These are phyloP conservation scores for Aureobasidium sp. DNA, from an alignment of 2,329 filamentous ascomycete species.

Conservation along the genomic window DNA sequence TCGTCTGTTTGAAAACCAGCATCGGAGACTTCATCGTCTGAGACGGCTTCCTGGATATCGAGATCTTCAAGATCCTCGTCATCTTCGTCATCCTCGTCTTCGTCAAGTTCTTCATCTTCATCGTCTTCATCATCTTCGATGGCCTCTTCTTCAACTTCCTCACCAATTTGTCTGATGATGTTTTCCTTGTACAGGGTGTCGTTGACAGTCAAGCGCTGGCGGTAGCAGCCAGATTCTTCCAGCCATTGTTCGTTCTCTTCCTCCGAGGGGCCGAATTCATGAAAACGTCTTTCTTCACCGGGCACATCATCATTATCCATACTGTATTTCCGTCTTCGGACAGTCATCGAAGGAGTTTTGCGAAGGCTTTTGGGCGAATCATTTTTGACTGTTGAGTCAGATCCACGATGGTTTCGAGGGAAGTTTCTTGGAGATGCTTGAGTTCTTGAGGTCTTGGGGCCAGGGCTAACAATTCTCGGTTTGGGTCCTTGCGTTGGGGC, in stretches of 20 bases:
- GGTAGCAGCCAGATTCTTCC: constrained; percentile 56
- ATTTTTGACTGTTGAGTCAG: constrained; percentile 44
- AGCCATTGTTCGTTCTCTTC: constrained; percentile 89
- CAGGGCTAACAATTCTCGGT: neutral
- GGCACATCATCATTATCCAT: constrained; percentile 38
- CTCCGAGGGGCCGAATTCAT: constrained; percentile 83
- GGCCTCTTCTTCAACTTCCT: constrained; percentile 88
- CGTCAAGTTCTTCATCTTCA: constrained; percentile 54
- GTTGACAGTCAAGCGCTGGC: constrained; percentile 71
- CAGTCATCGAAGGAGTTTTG: constrained; percentile 29
- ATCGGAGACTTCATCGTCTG: constrained; percentile 40
- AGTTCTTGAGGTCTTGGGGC: constrained; percentile 21
- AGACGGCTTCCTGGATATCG: constrained; percentile 39
- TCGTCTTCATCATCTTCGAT: constrained; percentile 56
- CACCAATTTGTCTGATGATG: constrained; percentile 73
- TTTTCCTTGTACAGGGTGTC: constrained; percentile 90
- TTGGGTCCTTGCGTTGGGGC: constrained; percentile 27
- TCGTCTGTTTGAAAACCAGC: constrained; percentile 78
- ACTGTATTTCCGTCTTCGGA: constrained; percentile 30
- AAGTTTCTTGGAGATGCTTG: constrained; percentile 26
- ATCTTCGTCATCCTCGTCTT: constrained; percentile 19
- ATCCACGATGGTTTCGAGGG: constrained; percentile 37
- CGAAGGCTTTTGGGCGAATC: constrained; percentile 39
- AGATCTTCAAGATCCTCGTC: constrained; percentile 32
- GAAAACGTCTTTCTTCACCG: constrained; percentile 59